Evolutionary conservation across 768 basidiomycete species (phyloP), one percentile per base, ranked within the genome.

Genomic region (Sporobolomyces pararoseus): DNA sequence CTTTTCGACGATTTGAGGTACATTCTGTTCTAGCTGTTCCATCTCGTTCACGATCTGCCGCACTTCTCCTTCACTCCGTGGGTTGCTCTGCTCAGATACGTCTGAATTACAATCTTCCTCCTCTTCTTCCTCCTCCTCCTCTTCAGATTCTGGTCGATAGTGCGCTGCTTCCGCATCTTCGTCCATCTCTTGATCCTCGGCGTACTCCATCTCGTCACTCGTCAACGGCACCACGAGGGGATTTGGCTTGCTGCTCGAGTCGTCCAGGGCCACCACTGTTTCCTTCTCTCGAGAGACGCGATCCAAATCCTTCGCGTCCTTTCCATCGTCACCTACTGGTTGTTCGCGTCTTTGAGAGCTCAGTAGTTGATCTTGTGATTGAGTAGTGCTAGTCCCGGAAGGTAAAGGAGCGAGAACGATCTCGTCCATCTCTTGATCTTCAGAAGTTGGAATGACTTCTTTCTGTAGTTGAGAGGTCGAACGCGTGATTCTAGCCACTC

Each of bases 1-100:
- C 72, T 89, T 83, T 4, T 82, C 77, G 7, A 80, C 77, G 62
- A 95, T 82, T n/a, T 83, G 79, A 0, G 89, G 88, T 6, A 95
- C 86, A 23, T 84, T 83, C 1, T 81, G 78, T 70, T 86, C 81
- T 32, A 97, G 84, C 69, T 89, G 86, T 0, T 80, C 77, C 50
- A 98, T 92, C 80, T 99, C 95, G 21, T 46, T 21, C 19, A 59
- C 52, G 37, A 76, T 74, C 35, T 68, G 64, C 34, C 60, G 44
- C 1, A 60, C 27, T 67, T 76, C 75, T 29, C 52, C 62, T 12
- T 71, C 67, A 4, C 46, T 55, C 39, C 68, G 39, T 31, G 54
- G 35, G 51, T 73, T 72, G n/a, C 31, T n/a, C 21, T 25, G 51
- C 0, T 55, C 59, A 0, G 63, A 63, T 21, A 47, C 62, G 2